Base-by-base conservation (phyloP, 2,329 filamentous ascomycete genomes). In the Colletotrichum musae region DNA sequence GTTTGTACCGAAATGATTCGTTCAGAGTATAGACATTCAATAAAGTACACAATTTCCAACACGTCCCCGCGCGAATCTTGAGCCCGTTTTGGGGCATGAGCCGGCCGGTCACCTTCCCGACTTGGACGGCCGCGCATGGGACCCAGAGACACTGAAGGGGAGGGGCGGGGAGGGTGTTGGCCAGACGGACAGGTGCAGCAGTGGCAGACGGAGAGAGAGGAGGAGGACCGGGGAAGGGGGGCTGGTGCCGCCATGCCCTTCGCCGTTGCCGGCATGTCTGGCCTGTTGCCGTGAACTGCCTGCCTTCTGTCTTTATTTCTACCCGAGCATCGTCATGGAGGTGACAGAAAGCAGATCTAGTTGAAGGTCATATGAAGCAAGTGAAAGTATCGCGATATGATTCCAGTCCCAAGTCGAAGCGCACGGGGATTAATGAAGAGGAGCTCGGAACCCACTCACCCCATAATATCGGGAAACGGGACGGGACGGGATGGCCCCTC, bases 1-100 rank as follows among this genome's bases (percentile, higher is more conserved):
- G 24, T 48, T 41, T 43, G 50, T 51, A 39, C 43, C 48, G 58
- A 61, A 45, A 48, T 66, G 56, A 53, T 50, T 60, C 39, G 48
- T 18, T 54, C 58, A 67, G 32, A 56, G 43, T 56, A 62, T 67
- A 62, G 58, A 67, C 57, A 56, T 24, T 57, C 48, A 32, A 58
- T 18, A 28, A 13, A 47, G 41, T 48, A 48, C 24, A 58, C 41
- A 36, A 15, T 5, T 48, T 58, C 32, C 41, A 21, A 32, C 21
- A 26, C 32, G 21, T 47, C 24, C 12, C 9, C 21, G n/a, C 48
- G 18, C 28, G 9, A 63, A 10, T 10, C 9, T 15, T 43, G 39
- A 26, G 26, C 26, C 18, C 15, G 41, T 43, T 43, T 43, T 43
- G 4, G 41, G 15, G 41, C 15, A 15, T 43, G 41, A 4, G 6